Conservation (phyloP, 306 rosid species). For the Macrotyloma uniflorum region DNA sequence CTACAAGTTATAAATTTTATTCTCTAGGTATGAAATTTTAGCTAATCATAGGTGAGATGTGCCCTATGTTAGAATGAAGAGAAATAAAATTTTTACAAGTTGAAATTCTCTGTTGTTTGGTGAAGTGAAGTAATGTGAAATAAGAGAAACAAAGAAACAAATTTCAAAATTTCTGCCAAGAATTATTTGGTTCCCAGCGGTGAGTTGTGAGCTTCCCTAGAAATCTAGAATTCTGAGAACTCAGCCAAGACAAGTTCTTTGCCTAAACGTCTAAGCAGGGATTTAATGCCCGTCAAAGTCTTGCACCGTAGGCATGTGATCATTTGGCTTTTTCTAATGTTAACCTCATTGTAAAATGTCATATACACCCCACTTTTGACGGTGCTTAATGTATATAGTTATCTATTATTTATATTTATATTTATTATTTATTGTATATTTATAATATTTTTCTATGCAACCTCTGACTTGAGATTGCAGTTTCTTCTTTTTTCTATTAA, state of each 20-base stretch:
- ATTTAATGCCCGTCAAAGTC: not conserved
- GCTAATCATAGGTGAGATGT: not conserved
- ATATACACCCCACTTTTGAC: not conserved
- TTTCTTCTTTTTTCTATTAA: not conserved
- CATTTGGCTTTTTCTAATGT: not conserved
- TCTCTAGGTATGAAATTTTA: conserved; percentile 7
- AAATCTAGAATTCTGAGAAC: conserved; percentile 18
- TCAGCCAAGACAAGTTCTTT: not conserved
- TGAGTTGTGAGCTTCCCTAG: not conserved
- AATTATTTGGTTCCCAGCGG: not conserved
- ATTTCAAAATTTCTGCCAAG: not conserved
- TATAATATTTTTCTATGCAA: no score
- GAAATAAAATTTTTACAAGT: not conserved
- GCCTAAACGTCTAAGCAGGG: not conserved
- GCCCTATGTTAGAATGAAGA: not conserved
- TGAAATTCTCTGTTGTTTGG: not conserved
- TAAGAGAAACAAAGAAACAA: not conserved
- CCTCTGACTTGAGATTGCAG: not conserved
- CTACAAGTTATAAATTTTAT: conserved; percentile 1
- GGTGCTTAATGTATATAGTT: not conserved
- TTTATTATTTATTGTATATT: not conserved
- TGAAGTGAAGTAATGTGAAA: not conserved
- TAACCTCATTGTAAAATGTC: not conserved
- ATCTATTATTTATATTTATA: not conserved
- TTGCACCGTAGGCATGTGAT: not conserved